Conservation (phyloP, 257 asterid genomes). For the Ligustrum vulgare region DNA sequence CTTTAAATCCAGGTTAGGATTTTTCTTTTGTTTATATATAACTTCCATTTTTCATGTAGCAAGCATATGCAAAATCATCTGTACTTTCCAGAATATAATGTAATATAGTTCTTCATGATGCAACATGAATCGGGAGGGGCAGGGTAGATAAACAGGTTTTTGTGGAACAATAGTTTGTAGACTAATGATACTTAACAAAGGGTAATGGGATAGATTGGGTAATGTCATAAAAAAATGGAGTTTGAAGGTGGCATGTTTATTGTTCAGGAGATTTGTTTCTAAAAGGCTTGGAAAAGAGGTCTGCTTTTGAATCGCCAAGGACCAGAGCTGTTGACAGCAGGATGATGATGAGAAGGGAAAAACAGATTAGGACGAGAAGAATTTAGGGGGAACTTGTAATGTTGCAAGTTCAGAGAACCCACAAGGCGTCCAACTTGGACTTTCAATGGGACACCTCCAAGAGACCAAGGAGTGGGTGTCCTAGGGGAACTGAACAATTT, state of each 20-base stretch:
- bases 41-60: neutral
- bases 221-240: neutral
- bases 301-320: neutral
- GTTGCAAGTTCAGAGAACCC: neutral
- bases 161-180: neutral
- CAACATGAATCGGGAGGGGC: neutral
- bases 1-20: neutral
- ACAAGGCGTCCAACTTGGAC: neutral
- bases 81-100: neutral
- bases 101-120: neutral
- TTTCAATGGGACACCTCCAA: neutral
- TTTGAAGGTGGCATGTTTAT: neutral
- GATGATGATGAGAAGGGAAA: neutral
- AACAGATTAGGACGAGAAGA: neutral
- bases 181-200: neutral
- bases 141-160: neutral
- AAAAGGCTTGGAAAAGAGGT: neutral
- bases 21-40: neutral
- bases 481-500: neutral
- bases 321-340: neutral
- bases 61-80: neutral
- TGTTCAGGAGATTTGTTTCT: neutral
- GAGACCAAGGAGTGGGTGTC: neutral
- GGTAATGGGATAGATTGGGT: neutral
- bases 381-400: no score